Percentiles rank a stretch among this genome's conserved stretches.
Evolutionary conservation across 2,329 filamentous ascomycete species (phyloP).

Genomic region (Allantophomopsis lycopodina): DNA sequence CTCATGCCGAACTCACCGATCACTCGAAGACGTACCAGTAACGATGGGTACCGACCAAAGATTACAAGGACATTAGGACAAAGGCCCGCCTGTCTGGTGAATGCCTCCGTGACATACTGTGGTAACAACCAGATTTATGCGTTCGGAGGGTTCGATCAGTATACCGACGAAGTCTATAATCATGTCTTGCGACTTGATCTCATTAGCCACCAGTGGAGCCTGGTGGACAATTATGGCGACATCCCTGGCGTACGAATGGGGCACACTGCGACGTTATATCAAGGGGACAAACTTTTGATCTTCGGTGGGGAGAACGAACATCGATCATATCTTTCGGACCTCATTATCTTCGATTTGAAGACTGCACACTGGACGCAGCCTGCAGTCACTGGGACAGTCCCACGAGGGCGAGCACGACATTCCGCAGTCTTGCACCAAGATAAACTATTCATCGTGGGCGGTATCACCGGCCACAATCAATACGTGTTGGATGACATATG

Average conservation of each 20-base stretch:
- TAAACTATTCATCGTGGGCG: slow-evolving; percentile 89
- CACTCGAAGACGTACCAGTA: slow-evolving; percentile 43
- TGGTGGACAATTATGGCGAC: slow-evolving; percentile 97
- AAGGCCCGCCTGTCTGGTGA: slow-evolving; percentile 87
- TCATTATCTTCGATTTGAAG: slow-evolving; percentile 91
- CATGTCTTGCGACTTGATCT: slow-evolving; percentile 87
- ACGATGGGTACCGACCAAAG: slow-evolving; percentile 71
- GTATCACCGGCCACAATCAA: slow-evolving; percentile 88
- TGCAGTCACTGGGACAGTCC: slow-evolving; percentile 68
- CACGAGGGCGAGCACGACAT: slow-evolving; percentile 83
- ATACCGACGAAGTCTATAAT: slow-evolving; percentile 97
- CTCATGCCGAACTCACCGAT: slow-evolving; percentile 80
- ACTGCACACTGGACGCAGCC: slow-evolving; percentile 94
- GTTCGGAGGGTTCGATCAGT: slow-evolving; percentile 97
- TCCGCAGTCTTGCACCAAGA: slow-evolving; percentile 88
- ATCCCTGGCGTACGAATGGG: slow-evolving; percentile 97
- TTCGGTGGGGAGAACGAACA: slow-evolving; percentile 98
- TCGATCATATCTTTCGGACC: slow-evolving; percentile 83
- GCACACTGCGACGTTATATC: slow-evolving; percentile 87
- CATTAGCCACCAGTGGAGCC: slow-evolving; percentile 76
- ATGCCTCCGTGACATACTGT: slow-evolving; percentile 97
- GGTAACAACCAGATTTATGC: slow-evolving; percentile 96
- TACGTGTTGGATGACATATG: slow-evolving; percentile 91
- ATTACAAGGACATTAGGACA: slow-evolving; percentile 68
- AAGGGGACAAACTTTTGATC: slow-evolving; percentile 88